Evolutionary conservation across 1,284 basidiomycete species (phyloP).

Genomic region (Neonothopanus nambi): DNA sequence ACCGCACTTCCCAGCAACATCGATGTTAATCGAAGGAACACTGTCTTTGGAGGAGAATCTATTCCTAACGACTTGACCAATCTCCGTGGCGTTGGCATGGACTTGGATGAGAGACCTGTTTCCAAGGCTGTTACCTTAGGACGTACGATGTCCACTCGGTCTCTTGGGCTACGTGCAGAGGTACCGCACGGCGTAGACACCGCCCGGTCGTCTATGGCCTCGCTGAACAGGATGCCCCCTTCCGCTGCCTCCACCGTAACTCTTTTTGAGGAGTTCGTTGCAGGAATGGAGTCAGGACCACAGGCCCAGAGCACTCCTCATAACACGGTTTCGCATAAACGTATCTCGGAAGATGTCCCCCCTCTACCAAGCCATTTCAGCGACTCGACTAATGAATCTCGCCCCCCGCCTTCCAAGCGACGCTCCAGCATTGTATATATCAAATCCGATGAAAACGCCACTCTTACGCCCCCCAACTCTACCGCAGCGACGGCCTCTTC

Average conservation of each 20-base stretch:
- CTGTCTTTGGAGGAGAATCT: constrained; percentile 47
- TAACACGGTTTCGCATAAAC: constrained; percentile 41
- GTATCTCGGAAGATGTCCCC: constrained; percentile 36
- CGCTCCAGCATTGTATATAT: constrained; percentile 66
- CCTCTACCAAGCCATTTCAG: constrained; percentile 30
- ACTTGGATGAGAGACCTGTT: constrained; percentile 26
- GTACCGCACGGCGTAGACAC: constrained; percentile 48
- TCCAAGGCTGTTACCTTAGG: constrained; percentile 29
- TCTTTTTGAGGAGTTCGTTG: constrained; percentile 52
- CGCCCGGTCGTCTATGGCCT: constrained; percentile 51
- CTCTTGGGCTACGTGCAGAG: constrained; percentile 48
- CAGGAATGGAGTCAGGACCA: constrained; percentile 43
- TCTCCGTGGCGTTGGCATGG: constrained; percentile 41
- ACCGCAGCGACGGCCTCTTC: constrained; percentile 21
- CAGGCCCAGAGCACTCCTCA: constrained; percentile 64
- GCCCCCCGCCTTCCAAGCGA: constrained; percentile 22
- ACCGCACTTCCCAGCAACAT: constrained; percentile 38
- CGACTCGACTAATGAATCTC: constrained; percentile 14
- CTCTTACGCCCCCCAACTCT: constrained; percentile 28
- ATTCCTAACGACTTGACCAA: constrained; percentile 34
- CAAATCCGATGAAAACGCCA: constrained; percentile 50
- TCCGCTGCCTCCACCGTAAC: constrained; percentile 62
- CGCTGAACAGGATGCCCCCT: constrained; percentile 38
- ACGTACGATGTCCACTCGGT: constrained; percentile 44
- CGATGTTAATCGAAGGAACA: constrained; percentile 46